Evolutionary conservation across 2,329 filamentous ascomycete genomes (phyloP).

Genomic region (Aspergillus sp.): DNA sequence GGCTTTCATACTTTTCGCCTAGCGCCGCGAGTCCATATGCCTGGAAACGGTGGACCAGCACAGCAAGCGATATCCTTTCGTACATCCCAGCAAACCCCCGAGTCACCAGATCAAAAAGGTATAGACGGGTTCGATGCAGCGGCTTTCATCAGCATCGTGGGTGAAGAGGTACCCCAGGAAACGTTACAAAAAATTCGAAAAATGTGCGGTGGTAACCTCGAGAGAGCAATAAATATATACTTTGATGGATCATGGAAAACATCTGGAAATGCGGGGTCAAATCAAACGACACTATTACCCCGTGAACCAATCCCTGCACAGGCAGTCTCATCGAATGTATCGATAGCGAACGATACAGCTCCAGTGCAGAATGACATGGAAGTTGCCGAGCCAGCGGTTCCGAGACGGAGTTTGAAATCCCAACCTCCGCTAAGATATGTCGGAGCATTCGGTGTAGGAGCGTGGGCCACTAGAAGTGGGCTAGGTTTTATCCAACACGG

Average conservation of each 20-base stretch:
- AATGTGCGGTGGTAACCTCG: constrained; percentile 53
- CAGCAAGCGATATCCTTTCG: not conserved
- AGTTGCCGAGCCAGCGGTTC: constrained; percentile 7
- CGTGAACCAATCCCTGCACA: constrained; percentile 12
- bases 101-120: not conserved
- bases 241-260: constrained; percentile 63
- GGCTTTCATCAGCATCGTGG: constrained; percentile 59
- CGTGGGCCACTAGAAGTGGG: constrained; percentile 88
- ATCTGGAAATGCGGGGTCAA: constrained; percentile 9
- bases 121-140: constrained; percentile 52
- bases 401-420: constrained; percentile 10
- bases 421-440: constrained; percentile 69
- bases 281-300: constrained; percentile 10
- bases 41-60: not conserved
- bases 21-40: not conserved
- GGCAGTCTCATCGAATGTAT: not conserved
- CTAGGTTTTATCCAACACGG: constrained; percentile 72
- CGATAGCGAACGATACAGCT: not conserved
- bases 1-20: not conserved
- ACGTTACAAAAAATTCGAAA: constrained; percentile 50
- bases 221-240: constrained; percentile 64
- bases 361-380: constrained; percentile 3
- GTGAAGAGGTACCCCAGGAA: constrained; percentile 47
- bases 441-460: constrained; percentile 86
- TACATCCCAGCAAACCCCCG: not conserved